phyloP scores from a whole-genome alignment of 2,329 filamentous ascomycete species.

The Sclerotinia trifoliorum region DNA sequence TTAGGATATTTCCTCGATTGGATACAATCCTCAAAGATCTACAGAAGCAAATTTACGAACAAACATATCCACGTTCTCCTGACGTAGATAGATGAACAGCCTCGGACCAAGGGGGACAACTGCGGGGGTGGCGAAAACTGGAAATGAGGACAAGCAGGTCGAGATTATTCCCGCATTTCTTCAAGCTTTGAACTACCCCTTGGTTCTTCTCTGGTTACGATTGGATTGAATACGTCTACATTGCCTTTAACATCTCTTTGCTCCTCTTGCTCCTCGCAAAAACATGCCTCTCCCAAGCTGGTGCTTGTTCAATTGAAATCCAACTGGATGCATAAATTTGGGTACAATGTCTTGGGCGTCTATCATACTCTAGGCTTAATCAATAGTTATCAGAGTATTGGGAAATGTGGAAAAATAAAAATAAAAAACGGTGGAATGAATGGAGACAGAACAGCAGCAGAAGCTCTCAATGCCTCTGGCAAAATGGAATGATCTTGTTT shows the following conservation, averaged over 20 bases:
- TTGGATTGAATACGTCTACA: no score
- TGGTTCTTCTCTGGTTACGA: not conserved
- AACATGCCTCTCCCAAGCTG: no score
- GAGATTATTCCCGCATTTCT: not conserved
- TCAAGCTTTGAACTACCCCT: not conserved
- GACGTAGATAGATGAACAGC: not conserved
- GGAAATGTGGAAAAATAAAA: not conserved
- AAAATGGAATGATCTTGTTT: not conserved
- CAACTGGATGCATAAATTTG: not conserved
- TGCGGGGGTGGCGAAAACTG: not conserved
- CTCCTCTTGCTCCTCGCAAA: no score
- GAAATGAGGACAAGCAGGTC: not conserved
- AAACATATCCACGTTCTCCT: not conserved
- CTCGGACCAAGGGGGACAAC: not conserved
- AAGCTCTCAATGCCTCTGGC: accelerated
- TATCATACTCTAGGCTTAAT: not conserved
- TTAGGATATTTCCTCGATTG: not conserved
- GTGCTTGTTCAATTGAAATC: no score
- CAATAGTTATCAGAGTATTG: no score
- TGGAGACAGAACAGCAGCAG: no score
- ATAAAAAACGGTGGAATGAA: not conserved
- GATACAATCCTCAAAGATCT: not conserved
- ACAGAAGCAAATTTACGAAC: no score
- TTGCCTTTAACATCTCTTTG: no score
- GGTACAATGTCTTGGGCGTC: not conserved